phyloP scores from a whole-genome alignment of 805 yeast species.

The Ogataea minuta region DNA sequence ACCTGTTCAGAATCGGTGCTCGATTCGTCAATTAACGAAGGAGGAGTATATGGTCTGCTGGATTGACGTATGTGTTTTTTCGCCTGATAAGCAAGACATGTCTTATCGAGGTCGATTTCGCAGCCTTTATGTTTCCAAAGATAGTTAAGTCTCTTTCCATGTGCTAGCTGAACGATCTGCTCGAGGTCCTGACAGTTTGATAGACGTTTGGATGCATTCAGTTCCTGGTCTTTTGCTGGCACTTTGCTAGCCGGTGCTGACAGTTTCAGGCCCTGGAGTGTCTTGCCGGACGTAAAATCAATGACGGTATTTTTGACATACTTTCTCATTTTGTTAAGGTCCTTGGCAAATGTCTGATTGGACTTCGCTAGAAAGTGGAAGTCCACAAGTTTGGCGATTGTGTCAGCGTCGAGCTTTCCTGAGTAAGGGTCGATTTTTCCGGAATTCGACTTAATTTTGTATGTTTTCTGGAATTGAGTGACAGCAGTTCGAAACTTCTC shows the following conservation, averaged over 20 bases:
- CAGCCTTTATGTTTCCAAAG: conserved; percentile 54
- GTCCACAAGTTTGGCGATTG: conserved; percentile 25
- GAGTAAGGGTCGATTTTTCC: conserved; percentile 7
- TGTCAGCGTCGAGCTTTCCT: conserved; percentile 25
- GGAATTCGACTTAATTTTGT: conserved; percentile 10
- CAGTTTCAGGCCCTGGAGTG: conserved; percentile 30
- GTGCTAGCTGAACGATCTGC: conserved; percentile 25
- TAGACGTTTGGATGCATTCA: conserved; percentile 16
- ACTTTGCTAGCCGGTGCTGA: conserved; percentile 23
- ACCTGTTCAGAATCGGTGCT: conserved; percentile 12
- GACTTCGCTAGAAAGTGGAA: conserved; percentile 30
- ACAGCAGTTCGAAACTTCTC: conserved; percentile 66
- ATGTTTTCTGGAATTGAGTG: conserved; percentile 67
- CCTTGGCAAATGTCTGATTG: conserved; percentile 35
- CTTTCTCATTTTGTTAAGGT: conserved; percentile 35
- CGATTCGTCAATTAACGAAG: conserved; percentile 1
- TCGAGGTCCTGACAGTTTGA: conserved; percentile 29
- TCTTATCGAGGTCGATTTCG: conserved; percentile 32
- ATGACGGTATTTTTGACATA: conserved; percentile 37
- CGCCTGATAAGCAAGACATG: conserved; percentile 20
- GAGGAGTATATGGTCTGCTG: background rate
- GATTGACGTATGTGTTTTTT: conserved; percentile 7
- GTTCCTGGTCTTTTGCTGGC: conserved; percentile 19
- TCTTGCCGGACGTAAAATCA: conserved; percentile 37
- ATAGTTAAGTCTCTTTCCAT: conserved; percentile 35